A percentile compares a stretch with the other conserved stretches of the same genome.
These are phyloP conservation scores for Zizania palustris DNA, from an alignment of 202 grass and related monocot genomes.

Conservation along the genomic window DNA sequence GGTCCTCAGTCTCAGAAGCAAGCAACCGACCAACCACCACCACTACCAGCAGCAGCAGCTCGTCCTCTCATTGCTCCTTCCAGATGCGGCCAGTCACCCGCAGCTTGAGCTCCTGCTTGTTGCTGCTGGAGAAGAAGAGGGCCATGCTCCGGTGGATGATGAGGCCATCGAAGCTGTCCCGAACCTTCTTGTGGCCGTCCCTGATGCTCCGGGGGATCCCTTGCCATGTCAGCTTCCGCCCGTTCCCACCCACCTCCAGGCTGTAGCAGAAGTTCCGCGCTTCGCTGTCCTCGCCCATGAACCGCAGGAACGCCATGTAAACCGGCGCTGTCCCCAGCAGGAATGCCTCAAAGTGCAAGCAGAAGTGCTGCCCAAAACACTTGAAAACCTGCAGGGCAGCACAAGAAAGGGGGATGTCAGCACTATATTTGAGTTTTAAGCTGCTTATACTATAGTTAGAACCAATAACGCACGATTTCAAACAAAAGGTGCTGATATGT, in stretches of 20 bases:
- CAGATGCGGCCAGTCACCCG: slow-evolving; percentile 82
- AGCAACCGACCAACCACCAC: neutral
- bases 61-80: slow-evolving; percentile 62
- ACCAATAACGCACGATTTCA: neutral
- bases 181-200: slow-evolving; percentile 74
- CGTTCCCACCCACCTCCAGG: slow-evolving; percentile 72
- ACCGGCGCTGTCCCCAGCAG: slow-evolving; percentile 72
- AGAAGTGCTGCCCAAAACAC: slow-evolving; percentile 86
- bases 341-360: slow-evolving; percentile 90
- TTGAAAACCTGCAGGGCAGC: slow-evolving; percentile 65
- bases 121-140: slow-evolving; percentile 68
- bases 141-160: slow-evolving; percentile 85
- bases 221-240: slow-evolving; percentile 82
- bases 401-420: neutral
- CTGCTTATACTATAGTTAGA: too few species aligned
- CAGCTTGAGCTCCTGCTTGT: slow-evolving; percentile 78
- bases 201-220: slow-evolving; percentile 78
- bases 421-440: neutral
- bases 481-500: neutral
- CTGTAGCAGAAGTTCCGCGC: slow-evolving; percentile 79
- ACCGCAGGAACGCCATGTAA: slow-evolving; percentile 85
- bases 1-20: neutral
- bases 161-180: slow-evolving; percentile 85
- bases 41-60: neutral
- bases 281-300: slow-evolving; percentile 89